phyloP scores from a whole-genome alignment of 106 monocot species.

The Dactylorhiza incarnata region DNA sequence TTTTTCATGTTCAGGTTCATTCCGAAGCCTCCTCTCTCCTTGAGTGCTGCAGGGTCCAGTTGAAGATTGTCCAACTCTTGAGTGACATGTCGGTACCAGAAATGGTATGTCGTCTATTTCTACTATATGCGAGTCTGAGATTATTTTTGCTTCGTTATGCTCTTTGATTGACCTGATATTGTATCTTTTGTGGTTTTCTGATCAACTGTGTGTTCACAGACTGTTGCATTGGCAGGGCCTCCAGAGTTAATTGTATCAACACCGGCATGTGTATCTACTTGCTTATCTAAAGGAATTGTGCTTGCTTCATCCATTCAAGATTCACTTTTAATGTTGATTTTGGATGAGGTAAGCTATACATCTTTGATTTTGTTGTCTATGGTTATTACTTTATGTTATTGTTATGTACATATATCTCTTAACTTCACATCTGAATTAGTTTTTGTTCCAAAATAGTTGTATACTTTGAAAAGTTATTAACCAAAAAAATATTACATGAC shows the following conservation, averaged over 20 bases:
- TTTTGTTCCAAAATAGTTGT: background rate
- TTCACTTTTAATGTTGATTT: constrained; percentile 66
- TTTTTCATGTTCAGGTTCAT: constrained; percentile 43
- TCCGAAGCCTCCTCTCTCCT: constrained; percentile 52
- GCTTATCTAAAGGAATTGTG: constrained; percentile 59
- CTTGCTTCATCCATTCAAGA: constrained; percentile 34
- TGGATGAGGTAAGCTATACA: constrained; percentile 60
- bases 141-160: background rate
- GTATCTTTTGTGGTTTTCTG: background rate
- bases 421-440: background rate
- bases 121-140: background rate
- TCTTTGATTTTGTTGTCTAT: background rate
- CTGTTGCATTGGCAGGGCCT: constrained; percentile 44
- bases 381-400: background rate
- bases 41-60: constrained; percentile 63
- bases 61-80: constrained; percentile 56
- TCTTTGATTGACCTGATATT: background rate
- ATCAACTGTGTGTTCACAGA: constrained; percentile 27
- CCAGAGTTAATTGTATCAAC: constrained; percentile 81
- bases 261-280: constrained; percentile 72
- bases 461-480: background rate
- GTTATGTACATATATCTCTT: background rate
- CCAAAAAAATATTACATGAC: too few relatives aligned
- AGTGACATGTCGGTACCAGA: constrained; percentile 51
- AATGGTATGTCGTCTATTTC: constrained; percentile 32